Evolutionary conservation across 2,329 filamentous ascomycete species (phyloP).

Genomic region (Paraphoma sp.): DNA sequence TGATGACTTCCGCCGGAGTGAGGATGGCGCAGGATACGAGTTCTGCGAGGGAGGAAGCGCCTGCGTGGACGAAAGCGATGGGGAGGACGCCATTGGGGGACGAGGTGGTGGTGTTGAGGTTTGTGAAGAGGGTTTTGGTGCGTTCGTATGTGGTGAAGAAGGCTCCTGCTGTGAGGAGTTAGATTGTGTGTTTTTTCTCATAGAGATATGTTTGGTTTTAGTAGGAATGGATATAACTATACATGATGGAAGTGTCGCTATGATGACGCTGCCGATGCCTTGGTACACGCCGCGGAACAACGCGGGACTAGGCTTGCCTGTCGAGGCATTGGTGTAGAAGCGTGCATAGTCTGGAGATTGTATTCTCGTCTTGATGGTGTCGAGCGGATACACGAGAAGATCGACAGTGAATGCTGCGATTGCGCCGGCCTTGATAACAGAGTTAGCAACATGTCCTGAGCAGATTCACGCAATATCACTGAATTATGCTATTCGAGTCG

Average conservation of each 20-base stretch:
- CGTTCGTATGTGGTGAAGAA: conserved; percentile 93
- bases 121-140: conserved; percentile 68
- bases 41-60: conserved; percentile 78
- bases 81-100: conserved; percentile 59
- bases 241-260: conserved; percentile 90
- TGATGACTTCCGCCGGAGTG: conserved; percentile 87
- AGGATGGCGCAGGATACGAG: conserved; percentile 85
- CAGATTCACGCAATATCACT: neutral
- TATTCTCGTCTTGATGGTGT: conserved; percentile 86
- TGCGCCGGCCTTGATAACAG: conserved; percentile 72
- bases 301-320: conserved; percentile 61
- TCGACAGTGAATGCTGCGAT: conserved; percentile 87
- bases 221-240: conserved; percentile 4
- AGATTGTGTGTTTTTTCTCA: neutral
- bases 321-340: conserved; percentile 66
- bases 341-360: conserved; percentile 78
- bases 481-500: neutral
- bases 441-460: conserved; percentile 2
- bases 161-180: conserved; percentile 66
- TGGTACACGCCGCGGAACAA: conserved; percentile 82
- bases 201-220: neutral
- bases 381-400: conserved; percentile 83
- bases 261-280: conserved; percentile 81
- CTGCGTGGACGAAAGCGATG: conserved; percentile 72
- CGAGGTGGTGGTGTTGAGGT: conserved; percentile 50